phyloP scores from a whole-genome alignment of 345 rosid species.

The Ailanthus altissimus region DNA sequence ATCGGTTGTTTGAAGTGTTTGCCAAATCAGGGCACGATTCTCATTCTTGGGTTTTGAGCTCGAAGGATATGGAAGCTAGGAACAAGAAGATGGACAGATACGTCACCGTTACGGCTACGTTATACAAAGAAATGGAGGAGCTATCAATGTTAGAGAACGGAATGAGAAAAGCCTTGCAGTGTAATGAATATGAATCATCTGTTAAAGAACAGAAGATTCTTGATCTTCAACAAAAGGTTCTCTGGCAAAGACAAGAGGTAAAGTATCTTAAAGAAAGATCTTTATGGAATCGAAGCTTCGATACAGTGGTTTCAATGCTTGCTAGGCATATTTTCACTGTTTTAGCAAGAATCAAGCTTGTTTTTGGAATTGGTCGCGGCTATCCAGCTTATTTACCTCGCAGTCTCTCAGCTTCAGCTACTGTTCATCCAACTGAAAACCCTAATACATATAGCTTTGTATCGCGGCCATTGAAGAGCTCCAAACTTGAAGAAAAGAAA shows the following conservation, averaged over 20 bases:
- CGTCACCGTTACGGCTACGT: constrained; percentile 60
- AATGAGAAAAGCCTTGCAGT: constrained; percentile 46
- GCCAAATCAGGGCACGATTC: constrained; percentile 67
- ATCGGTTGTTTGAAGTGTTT: constrained; percentile 52
- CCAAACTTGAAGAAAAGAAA: constrained; percentile 22
- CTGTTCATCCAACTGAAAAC: constrained; percentile 67
- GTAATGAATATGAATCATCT: constrained; percentile 30
- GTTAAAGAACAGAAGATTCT: constrained; percentile 50
- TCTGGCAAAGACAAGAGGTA: constrained; percentile 72
- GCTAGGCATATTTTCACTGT: constrained; percentile 65
- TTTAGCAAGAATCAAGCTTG: constrained; percentile 68
- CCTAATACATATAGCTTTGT: constrained; percentile 34
- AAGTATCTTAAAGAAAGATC: constrained; percentile 83
- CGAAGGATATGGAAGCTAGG: constrained; percentile 65
- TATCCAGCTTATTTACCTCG: constrained; percentile 57
- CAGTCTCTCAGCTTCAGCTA: constrained; percentile 77
- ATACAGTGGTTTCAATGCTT: constrained; percentile 56
- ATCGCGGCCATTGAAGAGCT: constrained; percentile 42
- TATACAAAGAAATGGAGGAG: constrained; percentile 86
- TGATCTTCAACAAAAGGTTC: constrained; percentile 68
- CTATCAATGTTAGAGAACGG: constrained; percentile 54
- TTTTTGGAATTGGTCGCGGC: constrained; percentile 59
- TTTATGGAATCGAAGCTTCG: constrained; percentile 82
- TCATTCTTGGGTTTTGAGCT: constrained; percentile 59
- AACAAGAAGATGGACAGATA: constrained; percentile 78